phyloP scores from a whole-genome alignment of 148 eudicot species.

The Rhododendron henanense region DNA sequence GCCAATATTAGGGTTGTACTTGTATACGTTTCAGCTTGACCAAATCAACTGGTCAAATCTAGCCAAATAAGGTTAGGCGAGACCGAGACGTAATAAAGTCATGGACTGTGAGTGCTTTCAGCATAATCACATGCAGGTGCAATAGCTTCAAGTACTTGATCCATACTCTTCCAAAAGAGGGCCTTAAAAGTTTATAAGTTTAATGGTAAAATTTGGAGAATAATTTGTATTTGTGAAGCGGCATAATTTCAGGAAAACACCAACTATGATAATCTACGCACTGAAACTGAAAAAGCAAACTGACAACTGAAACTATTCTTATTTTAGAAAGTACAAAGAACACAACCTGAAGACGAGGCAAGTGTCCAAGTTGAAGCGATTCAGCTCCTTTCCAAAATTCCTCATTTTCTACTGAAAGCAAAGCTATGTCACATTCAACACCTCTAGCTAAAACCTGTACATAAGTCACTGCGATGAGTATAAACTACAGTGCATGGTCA shows the following conservation, averaged over 20 bases:
- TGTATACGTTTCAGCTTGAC: not conserved
- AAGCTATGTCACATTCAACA: conserved; percentile 88
- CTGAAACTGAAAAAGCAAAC: not conserved
- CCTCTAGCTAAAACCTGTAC: conserved; percentile 92
- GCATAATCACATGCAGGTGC: not conserved
- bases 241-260: not conserved
- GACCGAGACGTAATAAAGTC: not conserved
- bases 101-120: not conserved
- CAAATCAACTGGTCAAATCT: not conserved
- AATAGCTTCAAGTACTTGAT: not conserved
- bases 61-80: not conserved
- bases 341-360: conserved; percentile 87
- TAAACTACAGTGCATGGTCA: conserved; percentile 17
- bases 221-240: not conserved
- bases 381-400: conserved; percentile 88
- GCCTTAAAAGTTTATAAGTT: not conserved
- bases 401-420: conserved; percentile 85
- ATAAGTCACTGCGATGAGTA: conserved; percentile 19
- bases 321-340: not conserved
- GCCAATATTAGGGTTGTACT: not conserved
- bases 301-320: not conserved
- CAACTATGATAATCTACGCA: not conserved
- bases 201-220: not conserved
- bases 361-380: conserved; percentile 67
- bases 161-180: not conserved